Evolutionary conservation across 2,329 filamentous ascomycete species (phyloP).

Genomic region (Didymella pinodella): DNA sequence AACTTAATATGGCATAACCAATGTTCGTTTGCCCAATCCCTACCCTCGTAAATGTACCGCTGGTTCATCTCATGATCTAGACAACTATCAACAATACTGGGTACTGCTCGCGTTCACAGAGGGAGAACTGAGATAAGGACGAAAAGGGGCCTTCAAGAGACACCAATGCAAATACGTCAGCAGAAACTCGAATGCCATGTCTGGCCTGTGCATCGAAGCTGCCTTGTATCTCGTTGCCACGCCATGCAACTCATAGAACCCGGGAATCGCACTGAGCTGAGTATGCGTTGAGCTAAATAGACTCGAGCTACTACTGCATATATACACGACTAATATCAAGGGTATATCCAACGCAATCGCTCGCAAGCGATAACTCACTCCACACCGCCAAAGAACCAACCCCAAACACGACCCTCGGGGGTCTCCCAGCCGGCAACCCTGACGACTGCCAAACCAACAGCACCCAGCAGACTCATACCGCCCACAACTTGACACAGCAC

Average conservation of each 20-base stretch:
- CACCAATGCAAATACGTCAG: no score
- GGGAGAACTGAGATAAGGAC: no score
- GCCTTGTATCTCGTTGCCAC: no score
- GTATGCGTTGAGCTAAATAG: not conserved
- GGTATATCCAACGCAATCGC: constrained; percentile 2
- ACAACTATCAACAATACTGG: no score
- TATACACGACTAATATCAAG: not conserved
- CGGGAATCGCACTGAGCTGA: not conserved
- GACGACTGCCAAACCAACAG: constrained; percentile 64
- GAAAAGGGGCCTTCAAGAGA: no score
- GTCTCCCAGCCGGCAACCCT: constrained; percentile 48
- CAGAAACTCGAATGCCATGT: no score
- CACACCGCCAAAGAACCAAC: constrained; percentile 29
- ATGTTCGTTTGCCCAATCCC: not conserved
- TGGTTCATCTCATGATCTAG: not conserved
- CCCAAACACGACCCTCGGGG: constrained; percentile 40
- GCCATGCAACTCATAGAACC: no score
- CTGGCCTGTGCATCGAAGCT: no score
- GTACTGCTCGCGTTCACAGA: no score
- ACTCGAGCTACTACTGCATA: not conserved
- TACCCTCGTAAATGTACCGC: not conserved
- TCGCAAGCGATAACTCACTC: constrained; percentile 7
- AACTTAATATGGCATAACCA: not conserved
- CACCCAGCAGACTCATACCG: constrained; percentile 76
- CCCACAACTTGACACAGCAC: constrained; percentile 76